Percentiles rank a stretch among this genome's conserved stretches.
Conservation (phyloP, 176 grass and related monocot genomes). For the Aegilops tauschii region DNA sequence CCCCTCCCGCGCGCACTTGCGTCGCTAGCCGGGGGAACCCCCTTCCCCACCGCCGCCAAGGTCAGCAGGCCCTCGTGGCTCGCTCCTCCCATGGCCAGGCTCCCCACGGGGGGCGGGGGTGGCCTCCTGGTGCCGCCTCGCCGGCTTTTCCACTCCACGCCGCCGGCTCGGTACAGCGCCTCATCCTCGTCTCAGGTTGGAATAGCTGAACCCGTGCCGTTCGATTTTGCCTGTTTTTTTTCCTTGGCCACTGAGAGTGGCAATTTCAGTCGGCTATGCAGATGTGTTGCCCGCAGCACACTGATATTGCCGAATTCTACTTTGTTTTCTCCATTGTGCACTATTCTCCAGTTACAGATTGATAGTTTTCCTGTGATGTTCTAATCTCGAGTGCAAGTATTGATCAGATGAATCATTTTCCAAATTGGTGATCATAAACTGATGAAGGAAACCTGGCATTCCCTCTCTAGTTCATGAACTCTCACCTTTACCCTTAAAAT, state of each 20-base stretch:
- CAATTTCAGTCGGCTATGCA: not conserved
- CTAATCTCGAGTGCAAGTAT: not conserved
- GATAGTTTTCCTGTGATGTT: not conserved
- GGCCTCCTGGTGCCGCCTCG: constrained; percentile 6
- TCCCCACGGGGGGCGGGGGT: not conserved
- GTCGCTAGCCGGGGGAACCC: not conserved
- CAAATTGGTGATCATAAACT: not conserved
- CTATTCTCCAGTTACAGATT: not conserved
- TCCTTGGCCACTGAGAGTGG: not conserved
- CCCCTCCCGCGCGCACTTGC: constrained; percentile 11
- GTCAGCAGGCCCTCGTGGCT: constrained; percentile 13
- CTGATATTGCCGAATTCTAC: not conserved
- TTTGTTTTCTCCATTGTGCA: not conserved
- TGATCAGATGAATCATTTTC: not conserved
- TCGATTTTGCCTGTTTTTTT: not conserved
- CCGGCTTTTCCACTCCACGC: constrained; percentile 46
- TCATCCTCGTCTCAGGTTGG: constrained; percentile 50
- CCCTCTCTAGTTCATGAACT: not conserved
- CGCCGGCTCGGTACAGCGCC: constrained; percentile 30
- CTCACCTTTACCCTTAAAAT: not conserved
- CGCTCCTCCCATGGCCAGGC: not conserved
- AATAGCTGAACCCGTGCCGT: not conserved
- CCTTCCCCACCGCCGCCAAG: not conserved
- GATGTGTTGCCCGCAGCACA: not conserved
- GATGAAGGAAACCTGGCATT: not conserved